Base-by-base conservation (phyloP, 345 rosid genomes). In the Zanthoxylum bungeanum region DNA sequence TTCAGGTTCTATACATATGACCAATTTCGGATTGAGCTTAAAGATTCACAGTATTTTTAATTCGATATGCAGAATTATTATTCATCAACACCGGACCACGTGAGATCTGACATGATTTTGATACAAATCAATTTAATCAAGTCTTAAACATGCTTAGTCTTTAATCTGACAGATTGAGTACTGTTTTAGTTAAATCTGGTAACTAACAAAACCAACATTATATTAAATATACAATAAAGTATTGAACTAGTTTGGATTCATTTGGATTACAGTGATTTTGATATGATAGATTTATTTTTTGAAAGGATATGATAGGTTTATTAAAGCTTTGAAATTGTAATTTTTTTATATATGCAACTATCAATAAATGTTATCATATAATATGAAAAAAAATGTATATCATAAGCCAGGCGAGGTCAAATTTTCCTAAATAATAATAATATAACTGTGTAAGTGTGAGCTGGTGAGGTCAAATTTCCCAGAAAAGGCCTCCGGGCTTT, bases 101-200 rank as follows among this genome's bases (percentile, higher is more conserved):
- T 69, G 72, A 69, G 72, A 69, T 69, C 55, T 69, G 64, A 53
- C 62, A 68, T 8, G 50, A 24, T 37, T 53, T 53, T 53, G 50
- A 42, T 40, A 69, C 40, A 11, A 40, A 42, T 69, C 31, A 56
- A 57, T 40, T 14, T 57, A 37, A 69, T 40, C 1, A 64, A 52
- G 36, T 53, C 40, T 40, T 12, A 22, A 17, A 37, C 60, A 56
- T 53, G 24, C 16, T 56, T 10, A 17, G 53, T 28, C 49, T 37
- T 40, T 42, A 16, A 25, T 11, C 52, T 56, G 63, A 56, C 64
- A 64, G 40, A 58, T 31, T 2, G 3, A 24, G 22, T 14, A 25
- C 22, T 19, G 30, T 4, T 36, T 53, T 34, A 17, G 61, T 34
- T 25, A 60, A 34, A 34, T 11, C 46, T 64, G 37, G 22, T 30